Percentiles rank a stretch among this genome's conserved stretches.
These are phyloP conservation scores for Rhizopus microsporus DNA, from an alignment of 371 early-diverging fungal genomes.

Conservation along the genomic window DNA sequence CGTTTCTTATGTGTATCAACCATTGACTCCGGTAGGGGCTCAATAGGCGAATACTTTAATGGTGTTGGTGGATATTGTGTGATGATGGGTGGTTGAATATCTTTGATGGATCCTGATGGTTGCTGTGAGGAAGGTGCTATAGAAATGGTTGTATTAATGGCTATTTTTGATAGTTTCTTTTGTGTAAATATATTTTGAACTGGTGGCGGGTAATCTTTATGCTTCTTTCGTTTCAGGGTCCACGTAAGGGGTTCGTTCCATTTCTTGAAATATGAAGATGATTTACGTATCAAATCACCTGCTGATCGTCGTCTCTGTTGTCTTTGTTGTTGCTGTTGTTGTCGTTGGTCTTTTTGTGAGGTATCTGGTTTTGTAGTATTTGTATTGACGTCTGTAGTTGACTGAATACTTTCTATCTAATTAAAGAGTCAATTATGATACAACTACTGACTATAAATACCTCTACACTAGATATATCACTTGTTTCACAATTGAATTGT, in stretches of 20 bases:
- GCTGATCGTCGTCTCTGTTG: conserved; percentile 14
- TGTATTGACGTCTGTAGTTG: background rate
- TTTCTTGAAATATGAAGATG: conserved; percentile 24
- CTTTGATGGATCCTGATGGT: conserved; percentile 2
- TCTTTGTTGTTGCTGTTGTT: background rate
- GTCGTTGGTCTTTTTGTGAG: conserved; percentile 3
- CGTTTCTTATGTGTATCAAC: background rate
- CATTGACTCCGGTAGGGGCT: conserved; percentile 18
- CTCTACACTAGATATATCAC: background rate
- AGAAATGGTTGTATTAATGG: conserved; percentile 24
- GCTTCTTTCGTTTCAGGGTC: conserved; percentile 20
- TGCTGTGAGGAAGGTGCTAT: conserved; percentile 7
- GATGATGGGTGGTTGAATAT: conserved; percentile 26
- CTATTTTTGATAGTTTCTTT: conserved; percentile 15
- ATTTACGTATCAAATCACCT: conserved; percentile 25
- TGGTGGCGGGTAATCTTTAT: background rate
- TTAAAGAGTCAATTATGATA: background rate
- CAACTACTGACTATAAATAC: background rate
- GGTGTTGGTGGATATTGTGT: conserved; percentile 38
- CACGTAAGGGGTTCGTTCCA: conserved; percentile 9
- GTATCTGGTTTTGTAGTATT: background rate
- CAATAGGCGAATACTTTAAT: conserved; percentile 30
- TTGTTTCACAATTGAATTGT: conserved; percentile 21
- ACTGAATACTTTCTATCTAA: background rate
- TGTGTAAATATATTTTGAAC: conserved; percentile 14